These are phyloP conservation scores for Naematelia aurantialba DNA, from an alignment of 768 basidiomycete species.

Conservation along the genomic window DNA sequence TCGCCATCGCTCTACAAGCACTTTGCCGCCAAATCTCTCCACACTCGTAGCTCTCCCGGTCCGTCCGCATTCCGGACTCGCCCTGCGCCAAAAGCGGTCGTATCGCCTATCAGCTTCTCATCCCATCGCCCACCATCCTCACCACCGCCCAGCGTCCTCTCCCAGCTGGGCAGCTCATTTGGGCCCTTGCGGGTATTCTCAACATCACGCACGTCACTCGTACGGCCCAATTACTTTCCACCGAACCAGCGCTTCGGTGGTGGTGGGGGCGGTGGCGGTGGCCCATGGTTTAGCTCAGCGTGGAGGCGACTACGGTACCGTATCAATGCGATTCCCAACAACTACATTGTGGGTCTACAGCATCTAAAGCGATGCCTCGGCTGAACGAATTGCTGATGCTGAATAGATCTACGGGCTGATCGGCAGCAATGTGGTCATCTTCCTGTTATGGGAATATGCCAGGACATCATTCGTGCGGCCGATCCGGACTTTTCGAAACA, in stretches of 20 bases:
- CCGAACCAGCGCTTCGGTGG: neutral
- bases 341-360: constrained; percentile 26
- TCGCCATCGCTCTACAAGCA: neutral
- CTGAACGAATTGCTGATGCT: constrained; percentile 10
- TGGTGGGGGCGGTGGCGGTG: constrained; percentile 2
- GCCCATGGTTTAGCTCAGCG: neutral
- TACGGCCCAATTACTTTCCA: neutral
- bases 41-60: neutral
- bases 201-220: neutral
- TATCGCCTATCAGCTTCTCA: neutral
- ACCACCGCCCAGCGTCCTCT: neutral
- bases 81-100: too few species aligned
- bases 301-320: constrained; percentile 2
- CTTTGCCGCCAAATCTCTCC: neutral
- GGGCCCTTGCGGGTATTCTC: neutral
- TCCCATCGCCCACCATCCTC: neutral
- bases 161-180: neutral
- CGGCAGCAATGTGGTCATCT: constrained; percentile 43
- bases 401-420: constrained; percentile 30
- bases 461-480: constrained; percentile 7
- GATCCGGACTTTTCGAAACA: neutral
- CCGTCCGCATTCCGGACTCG: neutral
- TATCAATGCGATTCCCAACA: constrained; percentile 38
- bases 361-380: too few species aligned
- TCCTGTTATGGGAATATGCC: constrained; percentile 49